Base-by-base conservation (phyloP, 352 stramenopile species). In the Globisporangium carolinianum region DNA sequence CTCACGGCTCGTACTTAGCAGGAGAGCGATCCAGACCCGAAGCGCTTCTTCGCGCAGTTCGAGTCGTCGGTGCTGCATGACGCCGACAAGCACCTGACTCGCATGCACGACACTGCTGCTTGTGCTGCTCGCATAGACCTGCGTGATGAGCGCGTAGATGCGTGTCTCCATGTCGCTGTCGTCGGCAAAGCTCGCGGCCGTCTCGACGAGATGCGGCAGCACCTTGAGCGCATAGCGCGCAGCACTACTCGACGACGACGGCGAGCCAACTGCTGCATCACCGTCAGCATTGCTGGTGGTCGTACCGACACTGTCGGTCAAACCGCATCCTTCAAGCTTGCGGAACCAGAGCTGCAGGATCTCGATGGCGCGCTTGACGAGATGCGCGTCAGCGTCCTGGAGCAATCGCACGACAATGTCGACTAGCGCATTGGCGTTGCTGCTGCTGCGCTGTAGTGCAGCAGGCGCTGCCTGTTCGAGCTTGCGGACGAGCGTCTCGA, bases 291-390 rank as follows among this genome's bases (percentile, higher is more conserved):
- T 6, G n/a, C 15, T 49, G 7, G 15, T 14, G 43, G 6, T 12
- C 11, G n/a, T 32, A 36, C 12, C 32, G 8, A 35, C 9, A 35
- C 55, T n/a, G 24, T 50, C 48, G 57, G 46, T 53, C 1, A 3
- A 9, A 50, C 53, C 55, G 8, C 72, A 45, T 6, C 42, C 52
- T 9, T 35, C n/a, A 12, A 87, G 36, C 51, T 86, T 85, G 50
- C 69, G 56, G 32, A 86, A 87, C 10, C 85, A 45, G 38, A 82
- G 45, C 2, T 84, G 68, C 0, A 58, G 73, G 18, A 87, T 85
- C 54, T 91, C 76, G 14, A 89, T 56, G 14, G 78, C 67, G 52
- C 79, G 69, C 51, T 91, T 89, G 10, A 89, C 76, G 9, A 91
- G 53, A 55, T 87, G 77, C 6, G 76, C 63, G 42, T 91, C 78